Evolutionary conservation across 176 grass and related monocot genomes (phyloP), one percentile per base, ranked within the genome.

Genomic region (Phragmites australis): DNA sequence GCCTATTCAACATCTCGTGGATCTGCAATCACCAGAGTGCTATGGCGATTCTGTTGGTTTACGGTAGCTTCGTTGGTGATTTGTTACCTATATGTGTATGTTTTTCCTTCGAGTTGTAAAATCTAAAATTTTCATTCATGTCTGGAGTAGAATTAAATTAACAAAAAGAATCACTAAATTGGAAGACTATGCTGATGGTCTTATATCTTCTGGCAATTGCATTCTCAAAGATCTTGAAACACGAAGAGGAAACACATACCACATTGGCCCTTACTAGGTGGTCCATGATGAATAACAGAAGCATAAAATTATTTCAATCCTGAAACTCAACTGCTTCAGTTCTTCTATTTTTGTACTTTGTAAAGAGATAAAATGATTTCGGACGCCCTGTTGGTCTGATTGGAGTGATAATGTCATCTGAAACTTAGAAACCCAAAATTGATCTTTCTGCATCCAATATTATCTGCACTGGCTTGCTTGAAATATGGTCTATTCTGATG

Each of bases 31-130:
- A 80, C 87, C 43, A 84, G 95, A 87, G 93, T 92, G 47, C 75
- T 92, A 40, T 94, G 73, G 77, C 88, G 95, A 54, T 88, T 97
- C 70, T 84, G 87, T 65, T 97, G 83, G 95, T 97, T 94, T 85
- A 86, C 81, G 12, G 58, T 72, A 68, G 64, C 92, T 46, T 94
- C 95, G 25, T 70, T 94, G 47, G 80, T 39, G 19, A 84, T 97
- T 75, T 91, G 90, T 81, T 97, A 91, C 75, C 83, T 97, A 61
- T 97, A 94, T 74, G 78, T 93, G 95, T 97, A 90, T 75, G 92
- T 70, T 76, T 54, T 14, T 23, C 37, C 14, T 37, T 12, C 48
- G 26, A 51, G 73, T 49, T 61, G 9, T 58, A 25, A 44, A 55
- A 25, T 61, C 68, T 30, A 19, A 12, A 37, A 77, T 54, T 68